These are phyloP conservation scores for Hymenoscyphus infarciens DNA, from an alignment of 2,329 filamentous ascomycete species.

Conservation along the genomic window DNA sequence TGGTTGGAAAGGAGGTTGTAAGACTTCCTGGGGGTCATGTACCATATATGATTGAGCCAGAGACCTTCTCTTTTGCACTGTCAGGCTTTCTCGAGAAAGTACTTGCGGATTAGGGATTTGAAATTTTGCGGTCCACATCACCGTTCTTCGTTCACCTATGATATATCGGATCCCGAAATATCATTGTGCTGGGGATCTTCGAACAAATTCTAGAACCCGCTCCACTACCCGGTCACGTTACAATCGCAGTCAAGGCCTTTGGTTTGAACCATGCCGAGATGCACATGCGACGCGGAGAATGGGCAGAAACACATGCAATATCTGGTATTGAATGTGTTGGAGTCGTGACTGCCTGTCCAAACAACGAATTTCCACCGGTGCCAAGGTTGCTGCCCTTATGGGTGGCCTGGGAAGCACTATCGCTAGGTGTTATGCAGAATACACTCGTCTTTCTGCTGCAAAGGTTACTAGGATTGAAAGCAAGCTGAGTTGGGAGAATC, in stretches of 20 bases:
- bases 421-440: constrained; percentile 28
- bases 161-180: no score
- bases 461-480: constrained; percentile 20
- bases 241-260: constrained; percentile 41
- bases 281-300: constrained; percentile 17
- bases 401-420: constrained; percentile 25
- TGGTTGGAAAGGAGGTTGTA: constrained; percentile 11
- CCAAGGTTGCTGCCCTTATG: constrained; percentile 25
- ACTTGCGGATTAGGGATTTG: no score
- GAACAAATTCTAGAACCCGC: constrained; percentile 41
- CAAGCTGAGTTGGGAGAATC: constrained; percentile 22
- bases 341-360: constrained; percentile 21
- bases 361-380: constrained; percentile 19
- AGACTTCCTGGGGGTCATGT: constrained; percentile 15
- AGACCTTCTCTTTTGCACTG: background rate
- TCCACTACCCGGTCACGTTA: constrained; percentile 37
- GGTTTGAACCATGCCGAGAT: constrained; percentile 38
- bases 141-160: no score
- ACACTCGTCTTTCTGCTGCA: constrained; percentile 17
- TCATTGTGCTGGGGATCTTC: background rate
- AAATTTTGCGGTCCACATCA: no score
- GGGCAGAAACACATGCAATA: constrained; percentile 17
- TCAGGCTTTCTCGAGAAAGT: background rate
- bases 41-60: constrained; percentile 33
- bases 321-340: constrained; percentile 31